A percentile compares a stretch with the other conserved stretches of the same genome.
These are phyloP conservation scores for Rhododendron mucronatum DNA, from an alignment of 148 eudicot species.

Conservation along the genomic window DNA sequence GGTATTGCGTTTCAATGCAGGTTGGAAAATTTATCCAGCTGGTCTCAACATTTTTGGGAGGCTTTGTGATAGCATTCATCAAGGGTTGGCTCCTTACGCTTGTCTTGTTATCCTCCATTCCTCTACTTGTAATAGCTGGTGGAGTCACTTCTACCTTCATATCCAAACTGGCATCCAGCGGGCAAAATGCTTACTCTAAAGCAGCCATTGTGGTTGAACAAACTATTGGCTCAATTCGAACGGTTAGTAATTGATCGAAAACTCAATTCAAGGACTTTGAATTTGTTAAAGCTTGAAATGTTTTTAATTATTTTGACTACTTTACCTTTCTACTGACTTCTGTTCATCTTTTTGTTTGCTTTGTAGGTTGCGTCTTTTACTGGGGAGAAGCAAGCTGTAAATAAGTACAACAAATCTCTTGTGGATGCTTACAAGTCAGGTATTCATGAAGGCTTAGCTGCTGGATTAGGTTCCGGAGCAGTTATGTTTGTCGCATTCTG, in stretches of 20 bases:
- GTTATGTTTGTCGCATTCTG: slow-evolving; percentile 40
- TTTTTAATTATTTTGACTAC: background rate
- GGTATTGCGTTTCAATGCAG: slow-evolving; percentile 26
- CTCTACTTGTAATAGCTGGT: slow-evolving; percentile 55
- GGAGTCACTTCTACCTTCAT: slow-evolving; percentile 40
- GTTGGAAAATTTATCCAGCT: slow-evolving; percentile 78
- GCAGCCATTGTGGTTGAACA: slow-evolving; percentile 82
- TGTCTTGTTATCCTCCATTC: slow-evolving; percentile 63
- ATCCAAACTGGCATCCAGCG: slow-evolving; percentile 55
- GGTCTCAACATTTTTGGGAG: slow-evolving; percentile 63
- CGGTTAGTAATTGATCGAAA: slow-evolving; percentile 36
- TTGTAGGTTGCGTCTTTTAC: slow-evolving; percentile 82
- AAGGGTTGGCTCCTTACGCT: slow-evolving; percentile 89
- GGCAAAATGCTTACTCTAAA: slow-evolving; percentile 68
- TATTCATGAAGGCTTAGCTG: slow-evolving; percentile 54
- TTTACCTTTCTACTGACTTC: background rate
- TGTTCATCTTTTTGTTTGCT: background rate
- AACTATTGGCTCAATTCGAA: slow-evolving; percentile 78
- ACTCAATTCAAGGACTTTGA: background rate
- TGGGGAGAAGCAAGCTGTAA: slow-evolving; percentile 62
- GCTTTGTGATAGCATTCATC: slow-evolving; percentile 69
- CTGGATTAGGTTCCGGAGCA: slow-evolving; percentile 60
- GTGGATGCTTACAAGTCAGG: slow-evolving; percentile 52
- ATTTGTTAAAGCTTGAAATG: background rate
- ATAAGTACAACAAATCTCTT: slow-evolving; percentile 30